Evolutionary conservation across 176 grass and related monocot genomes (phyloP).

Genomic region (Aegilops longissima): DNA sequence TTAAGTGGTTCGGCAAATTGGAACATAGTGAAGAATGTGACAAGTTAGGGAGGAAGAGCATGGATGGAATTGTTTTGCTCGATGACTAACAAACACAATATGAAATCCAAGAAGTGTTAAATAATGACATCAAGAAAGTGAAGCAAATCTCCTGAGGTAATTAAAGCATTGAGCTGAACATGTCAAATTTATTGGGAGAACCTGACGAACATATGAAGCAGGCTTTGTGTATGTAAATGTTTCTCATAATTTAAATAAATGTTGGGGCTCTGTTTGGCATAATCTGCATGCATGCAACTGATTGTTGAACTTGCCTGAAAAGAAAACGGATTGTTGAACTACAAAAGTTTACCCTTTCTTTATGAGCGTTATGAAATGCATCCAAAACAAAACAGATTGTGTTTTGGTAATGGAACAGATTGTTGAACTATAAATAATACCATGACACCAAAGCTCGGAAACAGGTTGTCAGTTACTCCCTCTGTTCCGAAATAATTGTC

Average conservation of each 20-base stretch:
- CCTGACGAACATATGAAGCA: background rate
- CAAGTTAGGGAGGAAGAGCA: background rate
- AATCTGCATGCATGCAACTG: background rate
- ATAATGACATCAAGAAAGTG: background rate
- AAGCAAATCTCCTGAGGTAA: background rate
- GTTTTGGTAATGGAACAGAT: background rate
- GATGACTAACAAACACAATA: background rate
- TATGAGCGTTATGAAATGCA: background rate
- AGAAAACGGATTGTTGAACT: background rate
- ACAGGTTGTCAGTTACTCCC: too few relatives aligned
- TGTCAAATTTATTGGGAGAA: background rate
- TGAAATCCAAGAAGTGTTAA: background rate
- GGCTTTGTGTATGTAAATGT: background rate
- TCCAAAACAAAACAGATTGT: background rate
- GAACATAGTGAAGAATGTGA: background rate
- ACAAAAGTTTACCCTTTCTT: background rate
- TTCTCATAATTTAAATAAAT: slow-evolving; percentile 1
- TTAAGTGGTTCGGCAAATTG: background rate
- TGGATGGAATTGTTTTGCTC: background rate
- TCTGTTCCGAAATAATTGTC: too few relatives aligned
- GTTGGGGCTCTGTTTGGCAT: background rate
- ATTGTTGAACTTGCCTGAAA: background rate
- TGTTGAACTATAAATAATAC: background rate
- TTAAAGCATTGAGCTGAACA: background rate
- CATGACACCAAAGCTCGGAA: too few relatives aligned